Evolutionary conservation across 345 rosid species (phyloP).

Genomic region (Lumnitzera racemosa): DNA sequence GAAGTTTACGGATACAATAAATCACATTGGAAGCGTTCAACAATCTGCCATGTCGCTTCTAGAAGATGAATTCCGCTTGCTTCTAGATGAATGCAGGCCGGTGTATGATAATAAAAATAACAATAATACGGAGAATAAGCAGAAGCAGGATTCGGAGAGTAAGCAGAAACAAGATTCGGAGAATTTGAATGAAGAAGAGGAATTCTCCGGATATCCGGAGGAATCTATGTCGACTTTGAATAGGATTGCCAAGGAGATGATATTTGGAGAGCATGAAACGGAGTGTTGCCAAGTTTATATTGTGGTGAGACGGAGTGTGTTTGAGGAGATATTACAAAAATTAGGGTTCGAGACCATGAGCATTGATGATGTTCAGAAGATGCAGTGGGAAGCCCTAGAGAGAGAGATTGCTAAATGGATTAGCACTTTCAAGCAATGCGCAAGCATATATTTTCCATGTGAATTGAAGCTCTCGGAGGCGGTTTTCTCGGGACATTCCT

Average conservation of each 20-base stretch:
- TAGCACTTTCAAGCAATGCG: constrained; percentile 50
- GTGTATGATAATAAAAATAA: constrained; percentile 9
- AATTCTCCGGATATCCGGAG: constrained; percentile 32
- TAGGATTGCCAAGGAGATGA: constrained; percentile 54
- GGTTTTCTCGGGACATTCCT: constrained; percentile 31
- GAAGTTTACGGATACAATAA: constrained; percentile 24
- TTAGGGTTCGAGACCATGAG: constrained; percentile 67
- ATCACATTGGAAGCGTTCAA: constrained; percentile 48
- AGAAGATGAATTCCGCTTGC: constrained; percentile 63
- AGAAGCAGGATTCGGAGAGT: constrained; percentile 6
- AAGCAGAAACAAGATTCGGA: constrained; percentile 5
- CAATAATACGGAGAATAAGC: constrained; percentile 1
- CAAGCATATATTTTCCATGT: constrained; percentile 38
- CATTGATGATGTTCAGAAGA: constrained; percentile 74
- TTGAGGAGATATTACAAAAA: constrained; percentile 40
- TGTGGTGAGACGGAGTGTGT: constrained; percentile 42
- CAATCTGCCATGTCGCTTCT: constrained; percentile 71
- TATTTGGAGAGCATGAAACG: constrained; percentile 50
- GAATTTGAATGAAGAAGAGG: constrained; percentile 10
- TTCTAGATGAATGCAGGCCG: constrained; percentile 29
- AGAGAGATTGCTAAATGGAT: constrained; percentile 69
- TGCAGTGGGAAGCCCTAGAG: constrained; percentile 70
- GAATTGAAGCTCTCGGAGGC: constrained; percentile 47
- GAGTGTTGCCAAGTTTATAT: constrained; percentile 69
- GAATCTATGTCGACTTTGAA: constrained; percentile 36